A percentile compares a stretch with the other conserved stretches of the same genome.
Conservation (phyloP, 2,329 filamentous ascomycete species). For the Fusarium pseudonygamai region DNA sequence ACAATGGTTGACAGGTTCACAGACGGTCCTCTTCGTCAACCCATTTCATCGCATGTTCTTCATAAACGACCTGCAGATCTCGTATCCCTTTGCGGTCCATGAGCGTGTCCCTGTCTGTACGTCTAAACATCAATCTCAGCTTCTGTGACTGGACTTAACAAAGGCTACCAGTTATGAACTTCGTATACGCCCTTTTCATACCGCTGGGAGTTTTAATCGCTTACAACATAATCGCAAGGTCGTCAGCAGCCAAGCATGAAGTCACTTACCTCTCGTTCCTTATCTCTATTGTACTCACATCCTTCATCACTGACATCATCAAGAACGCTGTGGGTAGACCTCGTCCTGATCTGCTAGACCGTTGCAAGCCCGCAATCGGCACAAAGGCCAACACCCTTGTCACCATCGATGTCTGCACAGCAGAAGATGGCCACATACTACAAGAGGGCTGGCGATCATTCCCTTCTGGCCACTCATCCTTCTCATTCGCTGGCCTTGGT, state of each 20-base stretch:
- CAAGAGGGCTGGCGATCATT: slow-evolving; percentile 89
- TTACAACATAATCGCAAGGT: slow-evolving; percentile 70
- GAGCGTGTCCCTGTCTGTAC: slow-evolving; percentile 84
- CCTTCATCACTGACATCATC: slow-evolving; percentile 87
- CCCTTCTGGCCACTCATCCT: slow-evolving; percentile 81
- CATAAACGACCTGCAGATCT: slow-evolving; percentile 83
- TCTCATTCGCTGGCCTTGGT: slow-evolving; percentile 81
- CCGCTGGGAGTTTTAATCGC: slow-evolving; percentile 74
- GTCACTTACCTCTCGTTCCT: slow-evolving; percentile 84
- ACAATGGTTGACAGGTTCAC: slow-evolving; percentile 4
- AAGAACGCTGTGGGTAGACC: slow-evolving; percentile 89
- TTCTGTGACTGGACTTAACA: background rate
- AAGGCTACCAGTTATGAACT: slow-evolving; percentile 68
- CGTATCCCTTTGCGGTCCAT: slow-evolving; percentile 84
- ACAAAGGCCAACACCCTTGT: slow-evolving; percentile 64
- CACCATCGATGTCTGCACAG: slow-evolving; percentile 76
- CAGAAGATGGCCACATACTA: slow-evolving; percentile 72
- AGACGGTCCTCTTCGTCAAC: slow-evolving; percentile 60
- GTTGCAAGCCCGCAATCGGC: slow-evolving; percentile 75
- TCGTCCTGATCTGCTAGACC: slow-evolving; percentile 69
- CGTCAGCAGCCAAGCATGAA: slow-evolving; percentile 81
- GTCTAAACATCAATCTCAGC: slow-evolving; percentile 44
- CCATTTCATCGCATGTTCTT: slow-evolving; percentile 97
- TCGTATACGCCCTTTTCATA: slow-evolving; percentile 79
- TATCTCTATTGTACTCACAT: slow-evolving; percentile 79